A percentile compares a stretch with the other conserved stretches of the same genome.
Conservation (phyloP, 108 stramenopile species). For the Cylindrotheca closterium region DNA sequence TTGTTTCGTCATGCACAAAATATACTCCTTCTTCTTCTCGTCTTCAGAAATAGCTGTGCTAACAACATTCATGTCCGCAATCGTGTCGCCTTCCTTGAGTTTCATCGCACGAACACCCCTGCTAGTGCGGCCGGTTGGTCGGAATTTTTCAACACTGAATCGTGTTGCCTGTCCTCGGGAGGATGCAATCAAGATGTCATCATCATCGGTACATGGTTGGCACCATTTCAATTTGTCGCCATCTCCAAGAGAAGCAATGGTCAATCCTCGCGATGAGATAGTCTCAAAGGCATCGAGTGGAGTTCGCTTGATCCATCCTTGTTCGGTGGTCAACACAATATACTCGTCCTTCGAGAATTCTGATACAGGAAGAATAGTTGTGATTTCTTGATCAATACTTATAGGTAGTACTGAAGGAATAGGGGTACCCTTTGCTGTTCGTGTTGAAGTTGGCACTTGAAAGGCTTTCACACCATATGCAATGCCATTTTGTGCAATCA, state of each 20-base stretch:
- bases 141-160: slow-evolving; percentile 66
- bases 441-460: slow-evolving; percentile 76
- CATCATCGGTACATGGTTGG: slow-evolving; percentile 71
- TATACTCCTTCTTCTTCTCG: slow-evolving; percentile 34
- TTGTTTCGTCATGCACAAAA: slow-evolving; percentile 75
- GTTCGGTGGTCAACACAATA: slow-evolving; percentile 90
- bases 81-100: slow-evolving; percentile 75
- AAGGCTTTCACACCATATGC: slow-evolving; percentile 92
- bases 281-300: slow-evolving; percentile 90
- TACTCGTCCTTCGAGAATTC: slow-evolving; percentile 74
- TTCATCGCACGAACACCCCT: slow-evolving; percentile 89
- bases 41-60: slow-evolving; percentile 1
- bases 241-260: slow-evolving; percentile 78
- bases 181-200: slow-evolving; percentile 86
- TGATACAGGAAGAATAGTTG: slow-evolving; percentile 76
- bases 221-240: slow-evolving; percentile 92
- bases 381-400: slow-evolving; percentile 57
- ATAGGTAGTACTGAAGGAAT: slow-evolving; percentile 85
- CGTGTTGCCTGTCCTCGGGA: slow-evolving; percentile 76
- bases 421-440: slow-evolving; percentile 81
- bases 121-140: slow-evolving; percentile 80
- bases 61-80: slow-evolving; percentile 86
- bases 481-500: slow-evolving; percentile 88
- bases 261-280: slow-evolving; percentile 81
- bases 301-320: slow-evolving; percentile 93